A percentile compares a stretch with the other conserved stretches of the same genome.
phyloP scores from a whole-genome alignment of 108 stramenopile genomes.

The Fistulifera pelliculosa region DNA sequence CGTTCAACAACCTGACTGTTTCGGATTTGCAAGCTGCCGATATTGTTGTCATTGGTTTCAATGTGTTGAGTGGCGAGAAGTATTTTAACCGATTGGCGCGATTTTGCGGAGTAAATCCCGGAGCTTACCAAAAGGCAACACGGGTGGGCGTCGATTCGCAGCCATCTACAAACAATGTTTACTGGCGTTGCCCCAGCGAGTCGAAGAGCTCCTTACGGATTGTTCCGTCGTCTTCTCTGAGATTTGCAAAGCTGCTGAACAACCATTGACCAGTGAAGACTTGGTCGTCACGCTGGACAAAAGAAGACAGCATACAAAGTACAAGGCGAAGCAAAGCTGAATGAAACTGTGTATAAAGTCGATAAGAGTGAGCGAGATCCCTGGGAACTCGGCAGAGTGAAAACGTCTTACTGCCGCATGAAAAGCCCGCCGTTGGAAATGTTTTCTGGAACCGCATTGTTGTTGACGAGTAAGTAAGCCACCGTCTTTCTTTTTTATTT shows the following conservation, averaged over 20 bases:
- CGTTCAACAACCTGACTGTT: slow-evolving; percentile 22
- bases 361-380: slow-evolving; percentile 13
- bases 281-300: slow-evolving; percentile 19
- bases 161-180: slow-evolving; percentile 20
- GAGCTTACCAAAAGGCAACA: slow-evolving; percentile 16
- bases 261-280: background rate
- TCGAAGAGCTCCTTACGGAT: slow-evolving; percentile 1
- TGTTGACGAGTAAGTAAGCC: slow-evolving; percentile 33
- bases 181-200: slow-evolving; percentile 5
- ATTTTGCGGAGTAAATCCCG: slow-evolving; percentile 17
- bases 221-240: background rate
- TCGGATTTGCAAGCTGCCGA: slow-evolving; percentile 21
- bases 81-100: slow-evolving; percentile 23
- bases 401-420: slow-evolving; percentile 5
- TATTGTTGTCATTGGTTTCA: slow-evolving; percentile 22
- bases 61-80: slow-evolving; percentile 17
- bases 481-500: background rate
- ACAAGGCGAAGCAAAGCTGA: background rate
- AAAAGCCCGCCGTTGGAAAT: slow-evolving; percentile 29
- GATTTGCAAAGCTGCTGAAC: slow-evolving; percentile 7
- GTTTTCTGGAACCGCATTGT: slow-evolving; percentile 45
- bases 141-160: slow-evolving; percentile 26
- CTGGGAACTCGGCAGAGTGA: slow-evolving; percentile 6
- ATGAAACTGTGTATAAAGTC: background rate
- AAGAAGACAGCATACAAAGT: slow-evolving; percentile 14